Base-by-base conservation (phyloP, 2,329 filamentous ascomycete genomes). In the Sporothrix schenckii region DNA sequence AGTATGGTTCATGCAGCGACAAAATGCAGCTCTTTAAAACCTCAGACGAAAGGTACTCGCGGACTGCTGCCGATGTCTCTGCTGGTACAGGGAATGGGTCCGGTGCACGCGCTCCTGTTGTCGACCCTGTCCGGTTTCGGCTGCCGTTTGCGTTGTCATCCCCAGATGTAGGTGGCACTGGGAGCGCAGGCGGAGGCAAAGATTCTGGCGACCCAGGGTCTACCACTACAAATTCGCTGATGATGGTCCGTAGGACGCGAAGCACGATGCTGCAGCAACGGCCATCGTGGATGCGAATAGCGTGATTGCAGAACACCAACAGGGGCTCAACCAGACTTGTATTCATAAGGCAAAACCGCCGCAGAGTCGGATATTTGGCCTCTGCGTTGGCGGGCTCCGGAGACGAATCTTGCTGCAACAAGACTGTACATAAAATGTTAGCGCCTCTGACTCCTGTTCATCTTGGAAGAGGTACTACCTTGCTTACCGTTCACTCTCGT, bases 1-100 rank as follows among this genome's bases (percentile, higher is more conserved):
- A 99, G 80, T 98, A 97, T 0, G 93, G 90, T 75, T 99, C 95
- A 80, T 98, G 92, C 66, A 99, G 88, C 1, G 92, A 96, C 1
- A 90, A 92, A 78, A 97, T 92, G 76, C 92, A 94, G 0, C 93
- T 93, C 81, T 94, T 92, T 66, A 99, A 86, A 2, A 98, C 92
- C 74, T 97, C 92, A 5, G 89, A 89, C 68, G 90, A 93, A 77
- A 98, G 94, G 79, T 94, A 99, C 77, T 97, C 93, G 68, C 94
- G 89, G 73, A 98, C 92, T 9, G 86, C 91, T 9, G 85, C 81
- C 0, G 88, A 85, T 16, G 89, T 88, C 39, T 84, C 81, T 0
- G 81, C 76, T 0, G 86, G 81, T 2, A 88, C 84, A 9, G 83
- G 83, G 61, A 81, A 83, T 61, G 41, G 71, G 71, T 73, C 74